Evolutionary conservation across 352 stramenopile species (phyloP), one percentile per base, ranked within the genome.

Genomic region (Globisporangium recalcitrans): DNA sequence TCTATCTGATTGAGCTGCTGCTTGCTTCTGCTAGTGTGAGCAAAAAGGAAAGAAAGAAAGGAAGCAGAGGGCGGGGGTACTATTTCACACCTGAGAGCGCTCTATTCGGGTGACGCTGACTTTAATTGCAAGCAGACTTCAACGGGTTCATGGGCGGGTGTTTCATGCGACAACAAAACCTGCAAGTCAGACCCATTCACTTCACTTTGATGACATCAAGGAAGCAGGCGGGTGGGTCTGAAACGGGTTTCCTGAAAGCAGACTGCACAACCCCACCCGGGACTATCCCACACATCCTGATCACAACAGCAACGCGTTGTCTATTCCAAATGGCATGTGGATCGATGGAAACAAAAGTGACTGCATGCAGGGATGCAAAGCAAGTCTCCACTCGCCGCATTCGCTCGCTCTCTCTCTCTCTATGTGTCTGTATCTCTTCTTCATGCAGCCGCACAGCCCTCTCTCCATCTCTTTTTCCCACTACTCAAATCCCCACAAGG

Each of bases 31-130:
- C 46, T 1, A 21, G n/a, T 53, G 47, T 32, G 47, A 8, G 24
- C 47, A 16, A 53, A 53, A 53, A 32, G 47, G 47, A 53, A 53
- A 53, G 47, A 53, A 53, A 27, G 24, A 52, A 53, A 46, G 38
- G 4, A 21, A 16, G 16, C 5, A 4, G 11, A 40, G 34, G 11
- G 38, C 38, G 38, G 38, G 38, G 38, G 38, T 46, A 46, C 38
- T 21, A 46, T 46, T 46, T 46, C 6, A 7, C 38, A 31, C 14
- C 38, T 46, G 40, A 48, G 19, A 3, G 40, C 40, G 19, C 40
- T 48, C 40, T 48, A 48, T 48, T 48, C 40, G 40, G n/a, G 40
- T 48, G 40, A 8, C 40, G 19, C 40, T 48, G 44, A 51, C 44
- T 51, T 27, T 51, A 42, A 42, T 8, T 10, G 32, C 32, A 38